Evolutionary conservation across 257 asterid species (phyloP).

Genomic region (Scutellaria galericulata): DNA sequence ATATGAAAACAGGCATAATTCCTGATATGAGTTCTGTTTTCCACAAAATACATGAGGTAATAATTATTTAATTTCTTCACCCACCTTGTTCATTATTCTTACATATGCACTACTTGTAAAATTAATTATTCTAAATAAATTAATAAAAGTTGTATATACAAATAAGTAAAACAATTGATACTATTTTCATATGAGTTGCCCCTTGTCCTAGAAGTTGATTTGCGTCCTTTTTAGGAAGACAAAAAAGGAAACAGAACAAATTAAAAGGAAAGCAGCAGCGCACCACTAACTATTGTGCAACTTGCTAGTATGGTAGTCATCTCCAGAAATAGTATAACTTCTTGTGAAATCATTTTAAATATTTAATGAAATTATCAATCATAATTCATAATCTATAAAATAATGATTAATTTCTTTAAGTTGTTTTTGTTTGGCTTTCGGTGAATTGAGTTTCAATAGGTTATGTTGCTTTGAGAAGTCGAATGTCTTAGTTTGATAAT

Average conservation of each 20-base stretch:
- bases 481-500: too few relatives aligned
- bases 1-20: slow-evolving; percentile 64
- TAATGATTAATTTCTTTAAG: too few relatives aligned
- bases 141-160: neutral
- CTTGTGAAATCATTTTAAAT: too few relatives aligned
- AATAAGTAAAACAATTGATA: too few relatives aligned
- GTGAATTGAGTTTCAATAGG: too few relatives aligned
- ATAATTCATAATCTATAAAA: too few relatives aligned
- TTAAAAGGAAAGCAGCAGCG: neutral
- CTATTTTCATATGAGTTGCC: neutral
- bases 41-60: slow-evolving; percentile 50
- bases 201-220: slow-evolving; percentile 27
- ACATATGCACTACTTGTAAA: neutral
- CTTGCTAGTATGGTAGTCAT: too few relatives aligned
- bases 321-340: too few relatives aligned
- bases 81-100: neutral
- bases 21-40: slow-evolving; percentile 80
- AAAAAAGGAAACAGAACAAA: slow-evolving; percentile 28
- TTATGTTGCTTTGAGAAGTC: too few relatives aligned
- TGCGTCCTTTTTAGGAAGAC: slow-evolving; percentile 23
- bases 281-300: too few relatives aligned
- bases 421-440: too few relatives aligned
- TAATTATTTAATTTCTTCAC: neutral
- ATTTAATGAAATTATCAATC: too few relatives aligned
- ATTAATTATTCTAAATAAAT: neutral